Percentiles rank a stretch among this genome's conserved stretches.
These are phyloP conservation scores for Penicillium egyptiacum DNA, from an alignment of 495 filamentous ascomycete genomes.

Conservation along the genomic window DNA sequence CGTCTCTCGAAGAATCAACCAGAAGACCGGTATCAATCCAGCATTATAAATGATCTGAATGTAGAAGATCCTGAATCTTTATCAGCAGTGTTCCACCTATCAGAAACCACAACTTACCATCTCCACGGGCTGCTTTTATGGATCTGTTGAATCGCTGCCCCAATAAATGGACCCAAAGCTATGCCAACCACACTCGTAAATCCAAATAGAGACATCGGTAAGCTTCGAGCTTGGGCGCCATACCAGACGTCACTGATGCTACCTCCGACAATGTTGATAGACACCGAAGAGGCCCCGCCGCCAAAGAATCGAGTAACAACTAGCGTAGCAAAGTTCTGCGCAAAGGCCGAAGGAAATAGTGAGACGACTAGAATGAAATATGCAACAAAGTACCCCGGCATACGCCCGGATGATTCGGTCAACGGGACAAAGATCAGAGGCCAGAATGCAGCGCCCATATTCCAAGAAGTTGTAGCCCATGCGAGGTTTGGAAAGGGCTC, in stretches of 20 bases:
- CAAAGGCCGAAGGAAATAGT: constrained; percentile 53
- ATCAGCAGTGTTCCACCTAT: constrained; percentile 3
- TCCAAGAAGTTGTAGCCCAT: constrained; percentile 54
- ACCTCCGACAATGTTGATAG: constrained; percentile 49
- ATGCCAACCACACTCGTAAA: constrained; percentile 46
- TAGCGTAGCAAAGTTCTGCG: constrained; percentile 52
- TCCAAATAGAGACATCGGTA: constrained; percentile 48
- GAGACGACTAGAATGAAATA: constrained; percentile 50
- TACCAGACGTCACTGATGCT: constrained; percentile 49
- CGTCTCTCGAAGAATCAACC: constrained; percentile 46
- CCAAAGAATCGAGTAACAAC: constrained; percentile 52
- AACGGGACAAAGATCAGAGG: constrained; percentile 53
- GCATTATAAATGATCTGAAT: constrained; percentile 53
- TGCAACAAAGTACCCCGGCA: constrained; percentile 48
- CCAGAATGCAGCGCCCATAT: constrained; percentile 53
- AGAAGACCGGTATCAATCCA: constrained; percentile 43
- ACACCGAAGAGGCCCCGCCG: constrained; percentile 48
- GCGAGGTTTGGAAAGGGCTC: constrained; percentile 43
- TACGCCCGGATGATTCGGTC: constrained; percentile 52
- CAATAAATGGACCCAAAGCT: constrained; percentile 52
- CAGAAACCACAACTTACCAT: constrained; percentile 31
- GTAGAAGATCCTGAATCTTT: constrained; percentile 46
- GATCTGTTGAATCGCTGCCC: constrained; percentile 39
- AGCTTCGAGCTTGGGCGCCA: constrained; percentile 38
- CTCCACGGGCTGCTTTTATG: constrained; percentile 41